A percentile compares a stretch with the other conserved stretches of the same genome.
Conservation (phyloP, 78 protist species). For the Pelomyxa schiedti region DNA sequence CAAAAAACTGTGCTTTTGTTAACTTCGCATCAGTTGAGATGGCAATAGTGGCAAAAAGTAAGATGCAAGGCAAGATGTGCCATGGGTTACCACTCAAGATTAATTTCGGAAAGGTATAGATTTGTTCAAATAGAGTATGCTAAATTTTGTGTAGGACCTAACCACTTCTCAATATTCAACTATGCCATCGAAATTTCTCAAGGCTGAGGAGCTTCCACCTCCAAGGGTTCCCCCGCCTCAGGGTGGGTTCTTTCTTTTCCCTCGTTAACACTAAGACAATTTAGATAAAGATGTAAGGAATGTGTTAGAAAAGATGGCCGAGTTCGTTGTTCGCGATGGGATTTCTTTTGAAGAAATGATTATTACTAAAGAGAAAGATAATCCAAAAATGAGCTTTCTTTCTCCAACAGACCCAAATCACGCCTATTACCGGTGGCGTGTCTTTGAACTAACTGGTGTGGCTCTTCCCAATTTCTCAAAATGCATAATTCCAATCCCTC, state of each 20-base stretch:
- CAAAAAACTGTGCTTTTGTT: slow-evolving; percentile 56
- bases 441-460: no score
- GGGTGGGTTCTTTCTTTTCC: no score
- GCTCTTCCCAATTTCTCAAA: no score
- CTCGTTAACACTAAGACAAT: no score
- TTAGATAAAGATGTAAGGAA: no score
- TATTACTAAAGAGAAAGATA: slow-evolving; percentile 20
- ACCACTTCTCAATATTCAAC: no score
- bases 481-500: no score
- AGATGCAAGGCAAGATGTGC: slow-evolving; percentile 27
- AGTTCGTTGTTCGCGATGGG: slow-evolving; percentile 49
- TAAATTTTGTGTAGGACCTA: no score
- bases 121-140: no score
- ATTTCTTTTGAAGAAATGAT: slow-evolving; percentile 25
- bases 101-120: slow-evolving; percentile 46
- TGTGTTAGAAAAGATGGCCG: slow-evolving; percentile 50
- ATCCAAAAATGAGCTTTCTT: slow-evolving; percentile 41
- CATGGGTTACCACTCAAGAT: slow-evolving; percentile 33
- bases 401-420: slow-evolving; percentile 20
- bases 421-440: slow-evolving; percentile 33
- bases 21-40: slow-evolving; percentile 34
- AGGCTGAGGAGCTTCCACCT: no score
- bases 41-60: slow-evolving; percentile 32
- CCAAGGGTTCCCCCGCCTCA: no score
- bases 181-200: no score